A percentile compares a stretch with the other conserved stretches of the same genome.
These are phyloP conservation scores for Gracilaria caudata DNA, from an alignment of 23 red algal species.

Conservation along the genomic window DNA sequence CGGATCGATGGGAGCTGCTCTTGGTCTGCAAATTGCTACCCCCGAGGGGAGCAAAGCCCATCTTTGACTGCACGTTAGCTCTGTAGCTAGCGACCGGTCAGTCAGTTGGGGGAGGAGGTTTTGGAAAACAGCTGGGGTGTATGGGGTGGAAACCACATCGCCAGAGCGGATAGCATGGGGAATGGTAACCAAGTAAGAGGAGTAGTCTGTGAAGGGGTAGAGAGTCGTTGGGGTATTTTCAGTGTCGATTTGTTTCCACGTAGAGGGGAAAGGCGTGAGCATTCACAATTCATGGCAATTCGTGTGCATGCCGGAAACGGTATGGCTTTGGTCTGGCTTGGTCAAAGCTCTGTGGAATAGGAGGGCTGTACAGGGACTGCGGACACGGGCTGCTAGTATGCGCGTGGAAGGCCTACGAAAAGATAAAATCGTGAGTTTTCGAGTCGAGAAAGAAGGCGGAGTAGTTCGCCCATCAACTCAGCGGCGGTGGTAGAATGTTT, in stretches of 20 bases:
- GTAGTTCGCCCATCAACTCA: too few relatives aligned
- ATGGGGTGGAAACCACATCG: background rate
- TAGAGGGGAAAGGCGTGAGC: background rate
- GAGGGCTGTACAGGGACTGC: background rate
- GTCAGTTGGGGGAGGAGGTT: background rate
- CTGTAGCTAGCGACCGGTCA: background rate
- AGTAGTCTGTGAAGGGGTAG: background rate
- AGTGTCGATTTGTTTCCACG: background rate
- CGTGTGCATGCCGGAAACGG: conserved; percentile 1
- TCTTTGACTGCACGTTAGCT: background rate
- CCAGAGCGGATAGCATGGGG: background rate
- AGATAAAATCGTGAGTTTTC: background rate
- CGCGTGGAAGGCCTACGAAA: background rate
- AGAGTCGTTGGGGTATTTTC: background rate
- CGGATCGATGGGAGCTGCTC: background rate
- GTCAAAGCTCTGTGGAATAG: background rate
- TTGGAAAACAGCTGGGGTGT: background rate
- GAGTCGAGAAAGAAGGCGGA: too few relatives aligned
- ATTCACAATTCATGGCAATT: background rate
- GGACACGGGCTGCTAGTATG: background rate
- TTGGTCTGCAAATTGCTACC: background rate
- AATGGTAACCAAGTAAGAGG: background rate
- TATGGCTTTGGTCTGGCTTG: background rate
- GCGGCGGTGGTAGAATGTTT: too few relatives aligned
- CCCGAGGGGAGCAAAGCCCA: too few relatives aligned